These are phyloP conservation scores for Saitozyma podzolica DNA, from an alignment of 768 basidiomycete genomes.

Conservation along the genomic window DNA sequence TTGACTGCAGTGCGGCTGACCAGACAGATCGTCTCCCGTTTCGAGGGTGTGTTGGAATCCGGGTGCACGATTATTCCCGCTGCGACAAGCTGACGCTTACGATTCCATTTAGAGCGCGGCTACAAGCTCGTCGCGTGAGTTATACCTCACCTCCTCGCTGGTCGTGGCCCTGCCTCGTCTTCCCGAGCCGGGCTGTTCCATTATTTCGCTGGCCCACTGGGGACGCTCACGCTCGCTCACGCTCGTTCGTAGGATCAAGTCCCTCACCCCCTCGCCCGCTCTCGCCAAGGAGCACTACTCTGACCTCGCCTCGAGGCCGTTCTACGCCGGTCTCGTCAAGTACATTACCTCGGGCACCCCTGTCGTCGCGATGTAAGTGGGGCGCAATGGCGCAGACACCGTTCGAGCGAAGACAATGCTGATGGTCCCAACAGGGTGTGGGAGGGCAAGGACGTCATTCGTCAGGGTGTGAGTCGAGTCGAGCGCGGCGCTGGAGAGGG, in stretches of 20 bases:
- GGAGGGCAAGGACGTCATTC: constrained; percentile 49
- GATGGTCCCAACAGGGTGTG: constrained; percentile 33
- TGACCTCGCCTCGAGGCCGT: constrained; percentile 25
- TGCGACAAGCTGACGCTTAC: neutral
- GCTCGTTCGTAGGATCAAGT: constrained; percentile 32
- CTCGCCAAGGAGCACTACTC: constrained; percentile 30
- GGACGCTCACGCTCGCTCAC: constrained; percentile 4
- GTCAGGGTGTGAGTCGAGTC: constrained; percentile 38
- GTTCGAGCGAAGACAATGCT: neutral
- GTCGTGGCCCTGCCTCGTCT: neutral
- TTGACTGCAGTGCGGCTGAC: neutral
- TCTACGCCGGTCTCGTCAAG: constrained; percentile 45
- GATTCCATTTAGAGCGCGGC: constrained; percentile 27
- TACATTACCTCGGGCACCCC: constrained; percentile 50
- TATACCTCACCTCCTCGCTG: neutral
- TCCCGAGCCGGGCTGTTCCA: neutral
- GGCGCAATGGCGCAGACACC: neutral
- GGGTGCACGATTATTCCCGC: neutral
- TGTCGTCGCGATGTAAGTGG: constrained; percentile 48
- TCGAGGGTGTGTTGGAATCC: constrained; percentile 28
- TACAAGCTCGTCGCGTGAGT: constrained; percentile 48
- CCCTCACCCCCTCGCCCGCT: constrained; percentile 30
- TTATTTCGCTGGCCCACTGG: neutral
- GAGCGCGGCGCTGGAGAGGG: no score
- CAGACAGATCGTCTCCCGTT: constrained; percentile 40